Evolutionary conservation across 2,329 filamentous ascomycete genomes (phyloP), one percentile per base, ranked within the genome.

Genomic region (Bipolaris oryzae): DNA sequence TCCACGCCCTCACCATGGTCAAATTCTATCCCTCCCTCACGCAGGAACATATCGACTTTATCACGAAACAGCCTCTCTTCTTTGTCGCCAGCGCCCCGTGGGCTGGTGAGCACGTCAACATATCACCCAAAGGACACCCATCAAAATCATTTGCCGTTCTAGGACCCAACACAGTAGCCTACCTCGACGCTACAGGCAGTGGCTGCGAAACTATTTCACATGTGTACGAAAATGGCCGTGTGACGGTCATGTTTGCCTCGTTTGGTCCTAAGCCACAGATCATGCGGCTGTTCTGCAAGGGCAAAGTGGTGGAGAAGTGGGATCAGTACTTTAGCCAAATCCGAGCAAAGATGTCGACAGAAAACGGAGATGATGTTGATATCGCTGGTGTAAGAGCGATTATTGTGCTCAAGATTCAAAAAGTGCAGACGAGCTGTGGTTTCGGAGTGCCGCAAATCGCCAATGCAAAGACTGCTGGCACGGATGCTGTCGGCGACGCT

Each of bases 171-270:
- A 78, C 79, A n/a, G 84, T 82, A 55, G 87, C 85, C 23, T 93
- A 92, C 70, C 80, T 92, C 53, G 90, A 93, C 70, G 84, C 87
- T 58, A 91, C 87, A 1, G 90, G 90, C 28, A 90, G 87, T 31
- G 90, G 90, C 21, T 87, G 83, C 68, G 90, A 94, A 77, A 93
- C 90, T 3, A 88, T 93, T 58, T 81, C 85, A 4, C 90, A 93
- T 68, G 76, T 91, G 10, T 87, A 91, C 71, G 90, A 94, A 69
- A 93, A 93, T 67, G 88, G 87, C 28, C 84, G 90, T 15, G 82
- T 90, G 16, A 91, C 89, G 5, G 77, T 93, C 69, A 87, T 92
- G 82, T 91, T 92, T 76, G 88, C 84, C 72, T 87, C 84, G 20
- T 90, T 89, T 61, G 84, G 83, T 1, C 63, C 77, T 3, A 70